Conservation (phyloP, 164 flowering plant genomes). For the Santalum album region DNA sequence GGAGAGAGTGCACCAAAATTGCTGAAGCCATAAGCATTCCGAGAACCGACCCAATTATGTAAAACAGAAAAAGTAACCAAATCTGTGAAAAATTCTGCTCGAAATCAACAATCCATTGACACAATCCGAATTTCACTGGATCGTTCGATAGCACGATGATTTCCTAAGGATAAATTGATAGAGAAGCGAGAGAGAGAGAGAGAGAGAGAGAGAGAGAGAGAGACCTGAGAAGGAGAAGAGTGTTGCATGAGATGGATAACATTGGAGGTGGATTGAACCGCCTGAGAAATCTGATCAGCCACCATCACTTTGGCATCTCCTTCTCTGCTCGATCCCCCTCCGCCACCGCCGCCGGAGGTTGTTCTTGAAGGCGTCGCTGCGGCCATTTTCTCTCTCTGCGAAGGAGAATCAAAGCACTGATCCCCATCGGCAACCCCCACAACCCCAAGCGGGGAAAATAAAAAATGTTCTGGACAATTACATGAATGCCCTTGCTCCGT, state of each 20-base stretch:
- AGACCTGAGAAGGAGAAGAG: constrained; percentile 70
- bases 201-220: neutral
- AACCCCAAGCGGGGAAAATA: too few relatives aligned
- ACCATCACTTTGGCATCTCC: constrained; percentile 52
- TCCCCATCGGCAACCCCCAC: constrained; percentile 4
- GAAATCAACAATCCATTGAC: too few relatives aligned
- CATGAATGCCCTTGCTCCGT: too few relatives aligned
- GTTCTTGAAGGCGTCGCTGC: constrained; percentile 3
- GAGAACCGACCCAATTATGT: too few relatives aligned
- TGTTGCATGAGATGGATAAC: constrained; percentile 86
- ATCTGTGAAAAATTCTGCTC: too few relatives aligned
- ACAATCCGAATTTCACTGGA: too few relatives aligned
- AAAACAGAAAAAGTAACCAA: too few relatives aligned
- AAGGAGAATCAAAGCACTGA: constrained; percentile 4
- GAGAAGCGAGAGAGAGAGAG: neutral
- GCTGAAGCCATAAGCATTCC: too few relatives aligned
- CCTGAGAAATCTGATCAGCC: constrained; percentile 73
- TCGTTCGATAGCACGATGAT: too few relatives aligned
- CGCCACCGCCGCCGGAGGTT: neutral
- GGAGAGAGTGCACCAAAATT: too few relatives aligned
- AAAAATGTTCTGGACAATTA: too few relatives aligned
- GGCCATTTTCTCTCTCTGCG: constrained; percentile 3
- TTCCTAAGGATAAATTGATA: neutral
- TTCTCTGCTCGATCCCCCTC: constrained; percentile 21
- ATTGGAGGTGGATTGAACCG: constrained; percentile 74